Evolutionary conservation across 331 rosid genomes (phyloP), one percentile per base, ranked within the genome.

Genomic region (Acacia concinna): DNA sequence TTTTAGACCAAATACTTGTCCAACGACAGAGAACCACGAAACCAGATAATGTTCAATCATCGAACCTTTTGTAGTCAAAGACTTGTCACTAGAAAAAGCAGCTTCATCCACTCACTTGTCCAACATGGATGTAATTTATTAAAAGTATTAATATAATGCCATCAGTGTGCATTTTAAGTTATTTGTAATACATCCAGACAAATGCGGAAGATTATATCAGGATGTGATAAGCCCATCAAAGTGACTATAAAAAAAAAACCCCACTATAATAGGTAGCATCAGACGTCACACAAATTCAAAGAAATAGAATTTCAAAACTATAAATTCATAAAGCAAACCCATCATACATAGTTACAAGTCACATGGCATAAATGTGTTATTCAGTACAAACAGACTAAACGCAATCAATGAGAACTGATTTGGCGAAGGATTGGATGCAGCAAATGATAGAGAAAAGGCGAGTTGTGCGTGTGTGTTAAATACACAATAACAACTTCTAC

Each of bases 71-170:
- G 72, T 83, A 23, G 85, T 81, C 85, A 23, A 12, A 60, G 78
- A 81, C 74, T 81, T 34, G 38, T 84, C 88, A 57, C 81, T 46
- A 28, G 43, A 56, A 28, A 79, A 64, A 94, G 93, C 77, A 92
- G 84, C 89, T 92, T 94, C 94, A 94, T 88, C 98, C 97, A 92
- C 37, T 88, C 98, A 30, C 91, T 70, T 0, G 97, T 90, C 31
- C 97, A 97, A 73, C 98, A 92, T 56, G 98, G 95, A 86, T 94
- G 98, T 77, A 94, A 77, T 79, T 92, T 94, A 88, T 35, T 27
- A 49, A 8, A 46, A 12, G 67, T 28, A 60, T 10, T 17, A 20
- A 38, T 25, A 35, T 28, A 49, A 2, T 28, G 46, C 15, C 44
- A 25, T 44, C 35, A 12, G 37, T 35, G 28, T 13, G 4, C 67